Percentiles rank a stretch among this genome's conserved stretches.
These are phyloP conservation scores for Globisporangium abappressorium DNA, from an alignment of 352 stramenopile genomes.

Conservation along the genomic window DNA sequence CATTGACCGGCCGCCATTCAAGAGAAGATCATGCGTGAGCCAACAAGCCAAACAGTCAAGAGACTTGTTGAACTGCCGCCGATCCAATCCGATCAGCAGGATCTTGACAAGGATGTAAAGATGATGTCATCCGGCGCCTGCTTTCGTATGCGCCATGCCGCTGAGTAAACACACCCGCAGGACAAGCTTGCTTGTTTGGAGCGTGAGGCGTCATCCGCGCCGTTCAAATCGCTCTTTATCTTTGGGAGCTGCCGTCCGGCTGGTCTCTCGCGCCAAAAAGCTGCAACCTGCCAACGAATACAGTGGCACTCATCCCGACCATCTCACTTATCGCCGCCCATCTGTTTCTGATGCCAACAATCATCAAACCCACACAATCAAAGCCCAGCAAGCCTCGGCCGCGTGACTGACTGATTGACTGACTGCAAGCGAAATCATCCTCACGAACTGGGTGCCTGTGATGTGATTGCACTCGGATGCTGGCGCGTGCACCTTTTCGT, in stretches of 20 bases:
- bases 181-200: neutral
- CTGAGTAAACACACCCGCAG: neutral
- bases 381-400: neutral
- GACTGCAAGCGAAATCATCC: no score
- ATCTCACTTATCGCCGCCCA: neutral
- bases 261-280: slow-evolving; percentile 7
- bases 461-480: slow-evolving; percentile 4
- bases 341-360: neutral
- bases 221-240: neutral
- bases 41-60: neutral
- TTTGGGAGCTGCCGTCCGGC: neutral
- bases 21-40: neutral
- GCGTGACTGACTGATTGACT: neutral
- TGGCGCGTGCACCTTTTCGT: slow-evolving; percentile 2
- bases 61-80: neutral
- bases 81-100: no score
- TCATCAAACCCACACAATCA: no score
- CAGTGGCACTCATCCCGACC: slow-evolving; percentile 3
- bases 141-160: neutral
- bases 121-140: neutral
- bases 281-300: slow-evolving; percentile 19
- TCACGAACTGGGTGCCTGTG: neutral
- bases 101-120: neutral
- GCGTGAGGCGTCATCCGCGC: neutral
- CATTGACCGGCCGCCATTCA: no score